phyloP scores from a whole-genome alignment of 1,284 basidiomycete genomes.

The Malassezia yamatoensis region DNA sequence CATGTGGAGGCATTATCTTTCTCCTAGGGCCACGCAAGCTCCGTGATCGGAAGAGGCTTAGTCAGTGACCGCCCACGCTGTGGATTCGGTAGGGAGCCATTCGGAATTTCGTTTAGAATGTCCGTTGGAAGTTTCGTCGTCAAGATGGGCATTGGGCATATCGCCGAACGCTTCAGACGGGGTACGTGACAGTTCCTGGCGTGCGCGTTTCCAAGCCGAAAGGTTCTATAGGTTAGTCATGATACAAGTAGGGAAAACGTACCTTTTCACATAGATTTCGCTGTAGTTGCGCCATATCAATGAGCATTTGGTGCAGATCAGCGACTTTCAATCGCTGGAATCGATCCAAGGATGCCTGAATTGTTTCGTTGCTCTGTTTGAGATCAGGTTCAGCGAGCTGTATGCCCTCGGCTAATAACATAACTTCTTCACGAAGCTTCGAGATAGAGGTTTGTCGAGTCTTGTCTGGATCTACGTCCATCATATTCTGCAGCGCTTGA shows the following conservation, averaged over 20 bases:
- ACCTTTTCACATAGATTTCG: slow-evolving; percentile 92
- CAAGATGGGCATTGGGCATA: slow-evolving; percentile 8
- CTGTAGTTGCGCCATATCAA: slow-evolving; percentile 78
- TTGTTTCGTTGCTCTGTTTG: slow-evolving; percentile 86
- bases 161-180: slow-evolving; percentile 1
- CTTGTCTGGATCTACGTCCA: slow-evolving; percentile 95
- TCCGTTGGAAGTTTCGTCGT: too few relatives aligned
- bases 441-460: slow-evolving; percentile 83
- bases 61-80: background rate
- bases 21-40: slow-evolving; percentile 15
- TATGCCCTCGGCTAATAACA: slow-evolving; percentile 39
- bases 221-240: background rate
- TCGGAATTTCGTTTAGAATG: too few relatives aligned
- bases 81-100: too few relatives aligned
- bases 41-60: slow-evolving; percentile 12
- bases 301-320: slow-evolving; percentile 81
- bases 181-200: background rate
- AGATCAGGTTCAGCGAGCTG: slow-evolving; percentile 53
- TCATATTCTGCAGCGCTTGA: slow-evolving; percentile 90
- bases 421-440: slow-evolving; percentile 85
- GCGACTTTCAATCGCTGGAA: slow-evolving; percentile 98
- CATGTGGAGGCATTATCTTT: slow-evolving; percentile 12
- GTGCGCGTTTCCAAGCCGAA: slow-evolving; percentile 2
- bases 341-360: slow-evolving; percentile 92
- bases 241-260: slow-evolving; percentile 23